Conservation (phyloP, 192 early-diverging fungal genomes). For the Backusella parvicylindrica region DNA sequence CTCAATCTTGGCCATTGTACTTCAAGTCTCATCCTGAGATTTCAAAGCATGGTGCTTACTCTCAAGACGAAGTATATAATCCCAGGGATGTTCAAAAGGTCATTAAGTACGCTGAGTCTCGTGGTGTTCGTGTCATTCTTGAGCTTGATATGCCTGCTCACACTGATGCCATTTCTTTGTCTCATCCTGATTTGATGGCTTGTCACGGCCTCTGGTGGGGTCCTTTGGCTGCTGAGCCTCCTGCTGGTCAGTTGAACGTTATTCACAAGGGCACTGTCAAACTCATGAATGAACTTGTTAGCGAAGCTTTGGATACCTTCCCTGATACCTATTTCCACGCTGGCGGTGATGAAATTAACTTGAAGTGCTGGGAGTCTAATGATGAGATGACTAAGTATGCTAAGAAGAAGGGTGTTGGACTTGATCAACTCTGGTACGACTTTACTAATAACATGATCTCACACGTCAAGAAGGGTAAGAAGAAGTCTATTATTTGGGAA, state of each 20-base stretch:
- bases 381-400: conserved; percentile 31
- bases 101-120: conserved; percentile 62
- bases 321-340: conserved; percentile 70
- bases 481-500: conserved; percentile 76
- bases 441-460: conserved; percentile 16
- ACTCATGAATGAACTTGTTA: conserved; percentile 57
- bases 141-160: conserved; percentile 88
- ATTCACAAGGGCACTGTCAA: conserved; percentile 54
- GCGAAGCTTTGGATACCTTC: conserved; percentile 60
- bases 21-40: conserved; percentile 60
- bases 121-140: conserved; percentile 81
- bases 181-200: conserved; percentile 54
- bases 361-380: conserved; percentile 51
- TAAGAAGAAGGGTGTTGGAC: conserved; percentile 8
- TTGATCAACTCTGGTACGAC: conserved; percentile 18
- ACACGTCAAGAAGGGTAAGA: conserved; percentile 12
- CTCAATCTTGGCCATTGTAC: conserved; percentile 71
- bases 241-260: conserved; percentile 79
- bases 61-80: conserved; percentile 60
- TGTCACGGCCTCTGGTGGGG: conserved; percentile 59
- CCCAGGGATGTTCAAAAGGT: conserved; percentile 61
- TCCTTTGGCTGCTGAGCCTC: conserved; percentile 70
- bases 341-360: conserved; percentile 73
- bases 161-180: conserved; percentile 41
- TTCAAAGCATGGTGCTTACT: conserved; percentile 62